phyloP scores from a whole-genome alignment of 257 asterid species.

The Haberlea rhodopensis region DNA sequence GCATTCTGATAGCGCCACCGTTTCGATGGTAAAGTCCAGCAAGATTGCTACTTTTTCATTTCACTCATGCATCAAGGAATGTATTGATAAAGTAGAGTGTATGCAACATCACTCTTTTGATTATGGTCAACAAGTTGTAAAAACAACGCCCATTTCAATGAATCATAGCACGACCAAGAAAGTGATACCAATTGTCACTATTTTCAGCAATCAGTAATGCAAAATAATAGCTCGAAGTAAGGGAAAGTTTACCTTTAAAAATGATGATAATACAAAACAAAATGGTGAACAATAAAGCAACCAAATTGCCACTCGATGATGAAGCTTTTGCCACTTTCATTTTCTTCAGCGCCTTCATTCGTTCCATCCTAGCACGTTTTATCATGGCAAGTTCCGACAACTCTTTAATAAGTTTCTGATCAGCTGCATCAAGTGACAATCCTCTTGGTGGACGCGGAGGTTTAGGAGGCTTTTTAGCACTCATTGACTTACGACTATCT shows the following conservation, averaged over 20 bases:
- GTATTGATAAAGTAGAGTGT: too few species aligned
- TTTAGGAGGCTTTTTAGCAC: constrained; percentile 72
- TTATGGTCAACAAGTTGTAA: too few species aligned
- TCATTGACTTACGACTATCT: constrained; percentile 48
- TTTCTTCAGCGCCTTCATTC: constrained; percentile 77
- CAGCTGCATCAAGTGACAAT: constrained; percentile 79
- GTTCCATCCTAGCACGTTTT: constrained; percentile 74
- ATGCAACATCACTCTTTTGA: too few species aligned
- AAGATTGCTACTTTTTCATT: neutral
- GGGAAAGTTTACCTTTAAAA: constrained; percentile 53
- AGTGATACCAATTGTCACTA: too few species aligned
- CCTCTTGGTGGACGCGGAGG: constrained; percentile 91
- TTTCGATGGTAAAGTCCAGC: neutral
- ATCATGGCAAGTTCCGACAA: constrained; percentile 60
- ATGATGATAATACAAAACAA: constrained; percentile 59
- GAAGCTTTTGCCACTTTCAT: constrained; percentile 55
- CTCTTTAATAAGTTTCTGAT: constrained; percentile 75
- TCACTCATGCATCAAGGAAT: neutral
- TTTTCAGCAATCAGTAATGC: neutral
- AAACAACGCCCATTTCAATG: too few species aligned
- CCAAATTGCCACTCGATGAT: constrained; percentile 47
- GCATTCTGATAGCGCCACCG: neutral
- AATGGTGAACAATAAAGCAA: constrained; percentile 68
- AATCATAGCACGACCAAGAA: too few species aligned
- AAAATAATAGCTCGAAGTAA: neutral